phyloP scores from a whole-genome alignment of 2,329 filamentous ascomycete species.

The Cercospora berteroae region DNA sequence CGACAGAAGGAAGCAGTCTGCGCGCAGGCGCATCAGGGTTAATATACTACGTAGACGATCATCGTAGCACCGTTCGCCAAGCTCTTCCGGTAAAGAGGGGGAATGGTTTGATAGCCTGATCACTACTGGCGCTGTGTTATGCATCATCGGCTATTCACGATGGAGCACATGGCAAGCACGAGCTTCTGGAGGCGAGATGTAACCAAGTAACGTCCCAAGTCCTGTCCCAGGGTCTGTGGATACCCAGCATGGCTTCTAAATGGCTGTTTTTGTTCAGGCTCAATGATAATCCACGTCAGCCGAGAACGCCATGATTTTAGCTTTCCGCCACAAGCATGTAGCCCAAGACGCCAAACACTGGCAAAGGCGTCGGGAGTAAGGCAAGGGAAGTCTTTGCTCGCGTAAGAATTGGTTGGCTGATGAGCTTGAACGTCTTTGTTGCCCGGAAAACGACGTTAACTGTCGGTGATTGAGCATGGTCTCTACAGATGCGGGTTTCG shows the following conservation, averaged over 20 bases:
- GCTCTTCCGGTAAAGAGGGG: slow-evolving; percentile 18
- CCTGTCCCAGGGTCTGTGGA: neutral
- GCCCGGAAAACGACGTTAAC: neutral
- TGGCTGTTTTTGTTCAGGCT: slow-evolving; percentile 14
- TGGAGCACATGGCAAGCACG: slow-evolving; percentile 15
- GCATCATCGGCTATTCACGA: slow-evolving; percentile 16
- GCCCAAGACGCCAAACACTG: neutral
- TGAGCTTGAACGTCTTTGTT: slow-evolving; percentile 9
- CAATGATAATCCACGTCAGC: slow-evolving; percentile 17
- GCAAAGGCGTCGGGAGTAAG: neutral
- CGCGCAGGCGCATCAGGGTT: neutral
- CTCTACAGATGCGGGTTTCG: neutral
- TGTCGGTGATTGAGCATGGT: neutral
- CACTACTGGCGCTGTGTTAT: neutral
- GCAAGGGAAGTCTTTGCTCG: slow-evolving; percentile 4
- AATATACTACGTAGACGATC: slow-evolving; percentile 4
- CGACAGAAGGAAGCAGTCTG: neutral
- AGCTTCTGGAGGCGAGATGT: slow-evolving; percentile 13
- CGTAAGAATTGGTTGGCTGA: slow-evolving; percentile 10
- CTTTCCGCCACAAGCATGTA: slow-evolving; percentile 10
- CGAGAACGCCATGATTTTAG: slow-evolving; percentile 10
- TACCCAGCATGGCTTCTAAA: neutral
- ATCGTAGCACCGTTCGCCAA: slow-evolving; percentile 5
- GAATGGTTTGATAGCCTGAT: slow-evolving; percentile 5
- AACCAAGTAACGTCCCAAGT: no score